A percentile compares a stretch with the other conserved stretches of the same genome.
Conservation (phyloP, 345 rosid species). For the Psidium friedrichsthalianum region DNA sequence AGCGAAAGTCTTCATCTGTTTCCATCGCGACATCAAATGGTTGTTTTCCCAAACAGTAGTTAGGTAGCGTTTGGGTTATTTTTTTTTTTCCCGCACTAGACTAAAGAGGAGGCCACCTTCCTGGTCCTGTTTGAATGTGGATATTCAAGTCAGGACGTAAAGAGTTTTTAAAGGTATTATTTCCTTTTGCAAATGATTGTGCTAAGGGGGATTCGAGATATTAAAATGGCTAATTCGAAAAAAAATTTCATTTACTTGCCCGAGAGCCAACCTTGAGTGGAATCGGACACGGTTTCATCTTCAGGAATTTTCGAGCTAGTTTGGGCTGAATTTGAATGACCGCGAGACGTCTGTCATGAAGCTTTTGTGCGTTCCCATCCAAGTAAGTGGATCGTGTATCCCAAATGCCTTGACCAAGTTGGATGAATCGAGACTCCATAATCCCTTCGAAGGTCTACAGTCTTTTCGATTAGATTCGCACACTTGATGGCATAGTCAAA, state of each 20-base stretch:
- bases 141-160: too few species aligned
- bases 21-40: neutral
- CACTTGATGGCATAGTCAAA: neutral
- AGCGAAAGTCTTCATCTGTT: neutral
- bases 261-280: neutral
- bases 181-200: too few species aligned
- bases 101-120: too few species aligned
- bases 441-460: neutral
- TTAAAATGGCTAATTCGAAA: too few species aligned
- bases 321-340: neutral
- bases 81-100: too few species aligned
- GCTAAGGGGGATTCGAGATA: too few species aligned
- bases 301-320: neutral
- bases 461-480: neutral
- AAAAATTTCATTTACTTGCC: too few species aligned
- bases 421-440: neutral
- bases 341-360: neutral
- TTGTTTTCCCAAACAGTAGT: neutral
- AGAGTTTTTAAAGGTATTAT: too few species aligned
- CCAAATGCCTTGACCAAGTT: neutral
- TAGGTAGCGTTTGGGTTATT: neutral
- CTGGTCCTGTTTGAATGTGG: too few species aligned
- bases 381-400: neutral
- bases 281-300: neutral
- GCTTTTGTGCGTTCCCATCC: neutral